Conservation (phyloP, 352 stramenopile species). For the Phytophthora fragariaefolia region DNA sequence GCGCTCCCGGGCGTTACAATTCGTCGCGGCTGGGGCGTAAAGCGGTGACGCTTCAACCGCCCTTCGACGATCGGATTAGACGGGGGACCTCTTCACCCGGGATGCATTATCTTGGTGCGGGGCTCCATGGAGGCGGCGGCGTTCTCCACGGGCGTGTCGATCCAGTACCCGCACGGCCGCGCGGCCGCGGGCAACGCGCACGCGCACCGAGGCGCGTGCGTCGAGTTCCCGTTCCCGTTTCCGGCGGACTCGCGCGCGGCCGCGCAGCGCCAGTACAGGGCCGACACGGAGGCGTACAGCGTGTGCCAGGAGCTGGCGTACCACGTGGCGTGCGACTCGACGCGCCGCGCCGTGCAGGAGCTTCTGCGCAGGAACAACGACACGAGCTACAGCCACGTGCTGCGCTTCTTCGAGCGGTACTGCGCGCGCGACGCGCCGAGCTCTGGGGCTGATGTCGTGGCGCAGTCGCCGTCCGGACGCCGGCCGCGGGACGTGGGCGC, state of each 20-base stretch:
- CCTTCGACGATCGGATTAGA: constrained; percentile 6
- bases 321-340: constrained; percentile 66
- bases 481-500: constrained; percentile 30
- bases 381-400: constrained; percentile 68
- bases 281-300: constrained; percentile 49
- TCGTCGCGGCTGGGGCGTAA: constrained; percentile 43
- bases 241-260: constrained; percentile 9
- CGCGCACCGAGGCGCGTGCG: neutral
- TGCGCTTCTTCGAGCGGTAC: constrained; percentile 68
- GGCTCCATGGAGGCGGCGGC: constrained; percentile 47
- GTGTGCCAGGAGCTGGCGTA: constrained; percentile 72
- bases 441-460: neutral
- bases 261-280: constrained; percentile 10
- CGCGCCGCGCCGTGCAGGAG: constrained; percentile 55
- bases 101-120: too few species aligned
- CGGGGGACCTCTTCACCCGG: constrained; percentile 18
- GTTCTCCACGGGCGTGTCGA: constrained; percentile 64
- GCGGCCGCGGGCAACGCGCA: neutral
- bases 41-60: neutral
- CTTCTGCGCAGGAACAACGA: constrained; percentile 72
- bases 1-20: constrained; percentile 8
- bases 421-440: constrained; percentile 27
- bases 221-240: constrained; percentile 33
- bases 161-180: constrained; percentile 43
- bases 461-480: constrained; percentile 5